Base-by-base conservation (phyloP, 192 early-diverging fungal species). In the Backusella australiensis region DNA sequence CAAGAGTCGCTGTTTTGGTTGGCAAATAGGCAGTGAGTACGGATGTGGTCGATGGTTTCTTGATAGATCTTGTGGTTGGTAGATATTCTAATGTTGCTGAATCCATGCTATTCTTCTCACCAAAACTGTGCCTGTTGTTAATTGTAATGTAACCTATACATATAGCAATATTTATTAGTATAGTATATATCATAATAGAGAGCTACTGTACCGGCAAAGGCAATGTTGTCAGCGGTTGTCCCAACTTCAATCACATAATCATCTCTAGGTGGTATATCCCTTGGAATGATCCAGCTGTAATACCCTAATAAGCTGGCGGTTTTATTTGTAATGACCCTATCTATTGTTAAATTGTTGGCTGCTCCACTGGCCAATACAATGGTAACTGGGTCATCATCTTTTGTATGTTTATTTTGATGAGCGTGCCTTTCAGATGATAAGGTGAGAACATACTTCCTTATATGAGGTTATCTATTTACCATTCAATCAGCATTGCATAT, bases 221-320 rank as follows among this genome's bases (percentile, higher is more conserved):
- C 56, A 63, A 63, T 63, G 23, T 63, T 29, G 26, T 63, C 23
- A 23, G 11, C 56, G 29, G 21, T 14, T 63, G 23, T 26, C 12
- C 56, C 56, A 9, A 63, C 56, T 29, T 63, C 56, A 29, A 63
- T 63, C 21, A 63, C 56, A 63, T 63, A 63, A n/a, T 63, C 56
- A 11, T 63, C 26, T 63, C 56, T 63, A 29, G 21, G 6, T 29
- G 56, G 56, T 63, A 63, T 29, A 63, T 63, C 23, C 29, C 56
- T 63, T 14, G 56, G 23, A 29, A 63, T 63, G 26, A 63, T 29
- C 56, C 56, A 63, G 12, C 56, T 63, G 12, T 63, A 29, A 29
- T 29, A 63, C 3, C 56, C 56, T 9, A 63, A 29, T 26, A 26
- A 12, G n/a, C 23, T 26, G 1, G 23, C 26, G 11, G 56, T 14